Evolutionary conservation across 169 alveolate species (phyloP).

Genomic region (Plasmodium gallinaceum): DNA sequence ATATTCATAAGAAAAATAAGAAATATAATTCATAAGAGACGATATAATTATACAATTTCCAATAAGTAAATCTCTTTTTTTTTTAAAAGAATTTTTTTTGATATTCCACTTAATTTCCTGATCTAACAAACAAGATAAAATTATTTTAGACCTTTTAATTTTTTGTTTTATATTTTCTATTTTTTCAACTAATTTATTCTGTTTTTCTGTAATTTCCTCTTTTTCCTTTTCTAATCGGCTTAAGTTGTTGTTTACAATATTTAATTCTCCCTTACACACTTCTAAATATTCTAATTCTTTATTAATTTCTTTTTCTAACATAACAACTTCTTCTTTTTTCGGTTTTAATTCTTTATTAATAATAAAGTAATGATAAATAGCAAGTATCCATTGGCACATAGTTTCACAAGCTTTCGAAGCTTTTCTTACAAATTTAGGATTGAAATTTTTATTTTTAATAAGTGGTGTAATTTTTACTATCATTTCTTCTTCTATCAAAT

Average conservation of each 20-base stretch:
- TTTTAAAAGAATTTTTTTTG: constrained; percentile 40
- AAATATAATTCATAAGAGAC: constrained; percentile 43
- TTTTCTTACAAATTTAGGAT: constrained; percentile 72
- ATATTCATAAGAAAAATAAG: constrained; percentile 71
- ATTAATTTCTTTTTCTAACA: constrained; percentile 62
- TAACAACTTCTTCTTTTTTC: constrained; percentile 52
- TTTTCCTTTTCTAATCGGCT: constrained; percentile 41
- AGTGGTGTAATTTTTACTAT: constrained; percentile 46
- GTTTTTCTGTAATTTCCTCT: constrained; percentile 53
- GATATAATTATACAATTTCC: constrained; percentile 68
- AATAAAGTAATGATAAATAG: constrained; percentile 62
- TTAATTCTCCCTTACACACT: constrained; percentile 33
- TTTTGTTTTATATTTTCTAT: constrained; percentile 72
- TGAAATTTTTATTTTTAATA: constrained; percentile 69
- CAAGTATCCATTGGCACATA: constrained; percentile 76
- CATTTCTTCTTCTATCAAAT: constrained; percentile 74
- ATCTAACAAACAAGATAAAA: constrained; percentile 37
- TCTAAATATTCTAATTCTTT: constrained; percentile 51
- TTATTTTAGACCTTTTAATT: constrained; percentile 59
- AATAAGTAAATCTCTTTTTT: constrained; percentile 55
- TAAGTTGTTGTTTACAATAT: constrained; percentile 33
- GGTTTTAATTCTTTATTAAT: constrained; percentile 74
- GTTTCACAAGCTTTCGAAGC: constrained; percentile 77
- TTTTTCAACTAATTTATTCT: constrained; percentile 28
- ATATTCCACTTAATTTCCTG: constrained; percentile 69